Evolutionary conservation across 768 basidiomycete species (phyloP), one percentile per base, ranked within the genome.

Genomic region (Strobilomyces confusus): DNA sequence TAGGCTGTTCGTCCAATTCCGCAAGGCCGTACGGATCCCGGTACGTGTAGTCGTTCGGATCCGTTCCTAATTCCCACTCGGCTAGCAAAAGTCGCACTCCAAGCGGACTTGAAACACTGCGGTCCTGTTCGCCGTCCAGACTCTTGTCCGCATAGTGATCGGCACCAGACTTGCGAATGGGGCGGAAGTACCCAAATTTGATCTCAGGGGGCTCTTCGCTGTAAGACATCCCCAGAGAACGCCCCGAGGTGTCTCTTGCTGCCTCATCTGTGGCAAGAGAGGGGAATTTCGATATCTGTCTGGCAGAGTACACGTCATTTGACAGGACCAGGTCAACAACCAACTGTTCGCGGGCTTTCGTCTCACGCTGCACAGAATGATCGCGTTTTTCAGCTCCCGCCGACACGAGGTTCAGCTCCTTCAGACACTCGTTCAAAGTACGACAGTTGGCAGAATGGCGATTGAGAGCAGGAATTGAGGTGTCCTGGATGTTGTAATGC

Each of bases 1-100:
- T 44, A 6, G 62, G 50, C 19, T 44, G 50, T 44, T 30, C 22
- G 4, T 64, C 68, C n/a, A 56, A 54, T n/a, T 60, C 57, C 7
- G 56, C 64, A 25, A 65, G 59, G 42, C 72, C 73, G 61, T 86
- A 88, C 1, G 80, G 80, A 58, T 89, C 83, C 11, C 56, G 64
- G 60, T 82, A 87, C 3, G 63, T 59, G 57, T 81, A 85, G 7
- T 75, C 63, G 3, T 72, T 67, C 4, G 81, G 80, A 65, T 82
- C 72, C 3, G 70, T 57, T 13, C 84, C 82, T 22, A 80, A 55
- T 46, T 80, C 75, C 89, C 89, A 92, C 40, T 87, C 85, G 51
- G 78, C 76, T 51, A 92, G 66, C 37, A 92, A 73, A 20, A 84
- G 72, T 26, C 84, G 76, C 11, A 86, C 82, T 3, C 85, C 85